A percentile compares a stretch with the other conserved stretches of the same genome.
Evolutionary conservation across 1,139 yeast genomes (phyloP).

Genomic region (Hyphopichia pseudoburtonii): DNA sequence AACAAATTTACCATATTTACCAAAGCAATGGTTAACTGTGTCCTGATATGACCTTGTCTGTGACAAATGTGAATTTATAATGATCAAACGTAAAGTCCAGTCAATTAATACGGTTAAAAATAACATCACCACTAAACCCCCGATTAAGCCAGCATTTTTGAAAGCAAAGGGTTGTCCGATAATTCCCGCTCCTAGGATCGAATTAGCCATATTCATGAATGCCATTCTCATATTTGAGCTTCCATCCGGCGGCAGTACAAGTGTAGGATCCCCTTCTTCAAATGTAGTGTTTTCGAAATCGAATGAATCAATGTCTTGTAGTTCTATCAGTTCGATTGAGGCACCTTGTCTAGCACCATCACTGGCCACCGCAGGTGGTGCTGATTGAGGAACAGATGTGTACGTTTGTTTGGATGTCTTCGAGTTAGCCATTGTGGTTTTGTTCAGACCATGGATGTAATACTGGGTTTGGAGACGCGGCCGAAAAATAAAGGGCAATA

Average conservation of each 20-base stretch:
- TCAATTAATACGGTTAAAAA: slow-evolving; percentile 71
- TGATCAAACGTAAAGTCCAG: slow-evolving; percentile 80
- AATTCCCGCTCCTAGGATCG: slow-evolving; percentile 91
- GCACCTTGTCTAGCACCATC: too few relatives aligned
- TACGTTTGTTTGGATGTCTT: too few relatives aligned
- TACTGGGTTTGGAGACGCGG: too few relatives aligned
- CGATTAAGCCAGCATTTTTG: slow-evolving; percentile 72
- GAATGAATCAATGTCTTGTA: slow-evolving; percentile 10
- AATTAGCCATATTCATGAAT: slow-evolving; percentile 95
- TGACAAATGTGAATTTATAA: slow-evolving; percentile 77
- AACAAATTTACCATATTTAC: slow-evolving; percentile 64
- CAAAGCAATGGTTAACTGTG: slow-evolving; percentile 79
- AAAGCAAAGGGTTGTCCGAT: slow-evolving; percentile 94
- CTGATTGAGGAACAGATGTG: slow-evolving; percentile 11
- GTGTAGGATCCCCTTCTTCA: slow-evolving; percentile 12
- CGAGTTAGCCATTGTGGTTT: too few relatives aligned
- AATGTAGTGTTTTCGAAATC: slow-evolving; percentile 17
- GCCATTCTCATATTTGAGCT: slow-evolving; percentile 75
- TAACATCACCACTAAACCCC: slow-evolving; percentile 65
- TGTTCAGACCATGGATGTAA: too few relatives aligned
- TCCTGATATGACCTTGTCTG: slow-evolving; percentile 83
- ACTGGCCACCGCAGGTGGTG: neutral
- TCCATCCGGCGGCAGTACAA: slow-evolving; percentile 17
- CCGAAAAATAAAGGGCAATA: too few relatives aligned
- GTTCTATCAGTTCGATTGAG: slow-evolving; percentile 5